Evolutionary conservation across 129 eudicot genomes (phyloP).

Genomic region (Rutidosis leptorrhynchoides): DNA sequence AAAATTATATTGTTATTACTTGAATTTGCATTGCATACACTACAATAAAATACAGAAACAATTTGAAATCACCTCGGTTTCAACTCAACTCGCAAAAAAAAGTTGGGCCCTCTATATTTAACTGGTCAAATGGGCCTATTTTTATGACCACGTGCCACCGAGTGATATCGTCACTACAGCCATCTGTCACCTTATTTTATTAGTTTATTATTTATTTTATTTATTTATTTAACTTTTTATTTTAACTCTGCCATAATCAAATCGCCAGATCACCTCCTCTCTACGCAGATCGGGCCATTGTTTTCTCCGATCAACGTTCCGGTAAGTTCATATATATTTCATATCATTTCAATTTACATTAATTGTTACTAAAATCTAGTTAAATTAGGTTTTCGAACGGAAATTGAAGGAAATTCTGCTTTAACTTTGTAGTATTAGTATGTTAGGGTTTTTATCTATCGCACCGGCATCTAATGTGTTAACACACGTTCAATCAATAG

Average conservation of each 20-base stretch:
- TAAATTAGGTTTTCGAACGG: constrained; percentile 11
- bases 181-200: constrained; percentile 16
- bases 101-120: neutral
- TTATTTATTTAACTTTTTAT: neutral
- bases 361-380: neutral
- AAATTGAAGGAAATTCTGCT: constrained; percentile 6
- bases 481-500: neutral
- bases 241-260: constrained; percentile 10
- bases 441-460: constrained; percentile 2
- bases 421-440: neutral
- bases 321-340: constrained; percentile 14
- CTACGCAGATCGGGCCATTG: constrained; percentile 32
- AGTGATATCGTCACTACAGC: constrained; percentile 8
- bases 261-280: constrained; percentile 29
- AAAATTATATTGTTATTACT: no score
- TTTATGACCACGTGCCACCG: neutral
- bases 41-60: no score
- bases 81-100: no score
- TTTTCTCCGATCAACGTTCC: constrained; percentile 21
- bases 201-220: no score
- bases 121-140: neutral
- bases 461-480: constrained; percentile 23
- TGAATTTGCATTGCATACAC: no score
- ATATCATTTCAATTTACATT: neutral
- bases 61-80: no score